Conservation (phyloP, 2,329 filamentous ascomycete species). For the Exophiala lecanii-corni region DNA sequence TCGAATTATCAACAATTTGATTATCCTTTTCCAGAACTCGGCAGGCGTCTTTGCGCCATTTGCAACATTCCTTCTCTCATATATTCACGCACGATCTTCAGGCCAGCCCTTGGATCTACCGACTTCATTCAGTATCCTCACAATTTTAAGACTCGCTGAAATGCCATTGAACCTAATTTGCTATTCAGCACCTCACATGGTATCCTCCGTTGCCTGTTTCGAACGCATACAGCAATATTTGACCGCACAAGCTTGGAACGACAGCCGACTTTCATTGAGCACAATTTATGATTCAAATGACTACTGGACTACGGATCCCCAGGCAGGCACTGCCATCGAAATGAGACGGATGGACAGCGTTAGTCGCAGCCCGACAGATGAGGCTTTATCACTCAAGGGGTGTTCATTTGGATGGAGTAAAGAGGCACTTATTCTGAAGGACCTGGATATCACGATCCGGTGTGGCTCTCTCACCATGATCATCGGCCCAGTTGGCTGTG, state of each 20-base stretch:
- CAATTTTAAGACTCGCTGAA: conserved; percentile 16
- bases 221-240: conserved; percentile 23
- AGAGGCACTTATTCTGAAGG: conserved; percentile 33
- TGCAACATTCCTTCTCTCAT: conserved; percentile 19
- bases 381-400: conserved; percentile 33
- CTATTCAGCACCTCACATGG: conserved; percentile 10
- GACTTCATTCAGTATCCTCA: conserved; percentile 18
- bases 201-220: conserved; percentile 21
- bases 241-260: conserved; percentile 11
- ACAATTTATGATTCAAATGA: conserved; percentile 2
- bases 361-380: background rate
- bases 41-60: conserved; percentile 18
- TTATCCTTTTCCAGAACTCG: conserved; percentile 16
- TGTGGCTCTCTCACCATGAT: conserved; percentile 24
- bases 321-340: conserved; percentile 5
- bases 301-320: background rate
- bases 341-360: conserved; percentile 5
- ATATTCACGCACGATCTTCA: conserved; percentile 7
- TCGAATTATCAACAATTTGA: conserved; percentile 27
- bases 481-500: conserved; percentile 28
- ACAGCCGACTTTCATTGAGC: conserved; percentile 14
- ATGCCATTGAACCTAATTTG: conserved; percentile 8
- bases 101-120: conserved; percentile 13
- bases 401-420: conserved; percentile 46
- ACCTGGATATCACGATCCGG: conserved; percentile 23